Evolutionary conservation across 139 green algal species (phyloP), one percentile per base, ranked within the genome.

Genomic region (Raphidocelis subcapitata): DNA sequence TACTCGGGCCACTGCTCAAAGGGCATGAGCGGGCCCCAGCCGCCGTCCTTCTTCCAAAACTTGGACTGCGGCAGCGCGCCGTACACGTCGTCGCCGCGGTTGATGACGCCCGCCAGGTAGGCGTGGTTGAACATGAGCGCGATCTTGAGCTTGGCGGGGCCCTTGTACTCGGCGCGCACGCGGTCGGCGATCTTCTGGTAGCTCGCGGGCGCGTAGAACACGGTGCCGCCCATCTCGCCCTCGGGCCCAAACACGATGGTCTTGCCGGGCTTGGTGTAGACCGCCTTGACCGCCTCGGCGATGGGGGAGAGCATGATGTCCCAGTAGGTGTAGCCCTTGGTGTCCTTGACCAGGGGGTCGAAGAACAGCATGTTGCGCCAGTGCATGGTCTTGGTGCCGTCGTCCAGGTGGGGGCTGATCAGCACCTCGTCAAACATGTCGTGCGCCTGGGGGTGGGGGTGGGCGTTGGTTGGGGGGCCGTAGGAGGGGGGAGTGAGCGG

Each of bases 291-390:
- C n/a, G 72, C 72, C 28, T 78, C 20, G 28, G 66, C 51, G 63
- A 78, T 72, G 18, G 72, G 72, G 33, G 66, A 47, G 1, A 72
- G 63, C 72, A 78, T 78, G 62, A 78, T 78, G 52, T 66, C 51
- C 33, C 35, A 78, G 72, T 72, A 78, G 72, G 36, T 73, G 62
- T 62, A 61, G 52, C 72, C 72, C 5, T 78, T 61, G 36, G 36
- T 49, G 52, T 78, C 72, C 63, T 72, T 67, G 52, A 41, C 49
- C 31, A 78, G 63, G 26, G 72, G 72, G 52, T 78, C 72, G 32
- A 72, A 67, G 35, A 57, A 52, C n/a, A 78, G 72, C 62, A 78
- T 72, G 72, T 78, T 78, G n/a, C 72, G 36, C 72, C 72, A 78
- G 47, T 78, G 61, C 46, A 51, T 52, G 23, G 15, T 15, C 52